Evolutionary conservation across 2,329 filamentous ascomycete species (phyloP), one percentile per base, ranked within the genome.

Genomic region (Hortaea werneckii): DNA sequence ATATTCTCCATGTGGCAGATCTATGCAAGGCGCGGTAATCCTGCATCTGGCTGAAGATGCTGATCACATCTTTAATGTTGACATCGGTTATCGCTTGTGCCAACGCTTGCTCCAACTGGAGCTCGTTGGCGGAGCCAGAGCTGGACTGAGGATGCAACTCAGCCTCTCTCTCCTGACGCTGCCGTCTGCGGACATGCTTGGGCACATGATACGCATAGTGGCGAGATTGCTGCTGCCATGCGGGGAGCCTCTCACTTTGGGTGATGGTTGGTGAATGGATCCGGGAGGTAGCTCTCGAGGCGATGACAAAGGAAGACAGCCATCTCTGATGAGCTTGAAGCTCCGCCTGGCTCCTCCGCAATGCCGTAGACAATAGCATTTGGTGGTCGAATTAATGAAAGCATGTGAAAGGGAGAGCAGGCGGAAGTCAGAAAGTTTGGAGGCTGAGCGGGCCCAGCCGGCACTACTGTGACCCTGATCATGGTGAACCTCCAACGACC

Each of bases 241-340:
- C 10, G 10, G 10, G 8, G 7, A 8, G 37, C 8, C 37, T 8
- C 13, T 39, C 37, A 26, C 8, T 10, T 26, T 26, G 37, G 37
- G 7, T n/a, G 10, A 26, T 39, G 13, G 10, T 10, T 26, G 7
- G 37, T 10, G 10, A 10, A 8, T 8, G 37, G 37, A 10, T 8
- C 10, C 9, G 13, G 3, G 9, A 10, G 10, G 13, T 13, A 13
- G 37, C 10, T 26, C 37, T 10, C 9, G 10, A 26, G 37, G 10
- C 20, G 8, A 8, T 26, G 37, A 39, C 37, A 13, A 60, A 60
- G 2, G 46, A 37, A 9, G 37, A 40, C 26, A 58, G 51, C 58
- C 58, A 60, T 42, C 34, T 34, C 9, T 48, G 49, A 43, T 59
- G 57, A 9, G 47, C 41, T 41, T 55, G 54, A 20, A 58, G 47